phyloP scores from a whole-genome alignment of 106 monocot genomes.

The Dendrobium chrysotoxum region DNA sequence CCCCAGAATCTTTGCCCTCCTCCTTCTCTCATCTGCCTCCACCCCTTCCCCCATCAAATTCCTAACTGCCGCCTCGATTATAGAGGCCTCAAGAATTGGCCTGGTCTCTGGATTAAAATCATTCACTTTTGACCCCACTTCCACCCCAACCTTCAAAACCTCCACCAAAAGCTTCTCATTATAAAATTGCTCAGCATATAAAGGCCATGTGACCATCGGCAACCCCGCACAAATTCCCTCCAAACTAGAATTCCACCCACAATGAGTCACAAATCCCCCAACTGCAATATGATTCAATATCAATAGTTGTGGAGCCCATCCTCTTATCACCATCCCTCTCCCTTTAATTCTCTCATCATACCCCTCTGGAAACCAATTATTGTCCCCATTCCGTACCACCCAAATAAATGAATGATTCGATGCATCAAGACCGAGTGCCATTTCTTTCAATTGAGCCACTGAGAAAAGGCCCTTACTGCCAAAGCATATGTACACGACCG shows the following conservation, averaged over 20 bases:
- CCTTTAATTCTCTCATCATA: slow-evolving; percentile 15
- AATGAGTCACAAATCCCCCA: slow-evolving; percentile 69
- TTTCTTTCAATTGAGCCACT: slow-evolving; percentile 7
- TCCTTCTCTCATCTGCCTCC: slow-evolving; percentile 16
- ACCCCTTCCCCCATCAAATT: slow-evolving; percentile 30
- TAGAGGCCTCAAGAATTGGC: slow-evolving; percentile 12
- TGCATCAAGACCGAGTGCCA: slow-evolving; percentile 20
- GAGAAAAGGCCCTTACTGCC: slow-evolving; percentile 22
- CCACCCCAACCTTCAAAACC: slow-evolving; percentile 29
- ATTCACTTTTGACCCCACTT: background rate
- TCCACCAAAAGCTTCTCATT: slow-evolving; percentile 39
- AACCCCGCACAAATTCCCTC: slow-evolving; percentile 38
- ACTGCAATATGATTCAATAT: slow-evolving; percentile 38
- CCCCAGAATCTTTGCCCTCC: slow-evolving; percentile 23
- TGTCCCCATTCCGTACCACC: background rate
- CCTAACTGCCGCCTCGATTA: slow-evolving; percentile 16
- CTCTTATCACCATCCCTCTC: slow-evolving; percentile 20
- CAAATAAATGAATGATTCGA: slow-evolving; percentile 29
- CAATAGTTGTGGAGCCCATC: slow-evolving; percentile 42
- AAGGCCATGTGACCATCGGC: slow-evolving; percentile 46
- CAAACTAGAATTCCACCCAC: slow-evolving; percentile 61
- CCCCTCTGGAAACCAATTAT: background rate
- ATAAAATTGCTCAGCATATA: slow-evolving; percentile 44
- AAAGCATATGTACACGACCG: slow-evolving; percentile 52
- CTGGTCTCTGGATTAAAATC: background rate